Conservation (phyloP, 768 basidiomycete species). For the Trametes coccinea region DNA sequence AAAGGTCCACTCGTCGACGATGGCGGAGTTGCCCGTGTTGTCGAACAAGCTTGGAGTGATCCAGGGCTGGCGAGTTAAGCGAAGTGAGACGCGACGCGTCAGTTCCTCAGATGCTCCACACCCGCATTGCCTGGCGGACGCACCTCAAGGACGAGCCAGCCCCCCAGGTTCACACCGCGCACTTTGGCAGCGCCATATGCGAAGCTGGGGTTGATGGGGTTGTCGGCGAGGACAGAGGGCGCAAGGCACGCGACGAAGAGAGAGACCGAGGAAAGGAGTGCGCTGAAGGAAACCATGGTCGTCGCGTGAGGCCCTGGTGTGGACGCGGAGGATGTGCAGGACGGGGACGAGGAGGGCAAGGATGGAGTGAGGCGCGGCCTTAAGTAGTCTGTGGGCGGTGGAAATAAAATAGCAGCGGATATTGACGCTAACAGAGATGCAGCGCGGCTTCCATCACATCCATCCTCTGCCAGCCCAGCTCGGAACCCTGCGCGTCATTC, state of each 20-base stretch:
- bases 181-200: conserved; percentile 74
- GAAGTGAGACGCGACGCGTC: conserved; percentile 8
- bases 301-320: conserved; percentile 5
- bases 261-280: conserved; percentile 16
- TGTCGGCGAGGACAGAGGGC: conserved; percentile 24
- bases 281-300: conserved; percentile 23
- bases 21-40: conserved; percentile 53
- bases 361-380: conserved; percentile 7
- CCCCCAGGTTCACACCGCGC: conserved; percentile 82
- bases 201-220: conserved; percentile 54
- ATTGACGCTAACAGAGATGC: conserved; percentile 14
- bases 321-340: background rate
- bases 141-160: conserved; percentile 59
- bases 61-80: conserved; percentile 53
- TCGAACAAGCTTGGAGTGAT: conserved; percentile 78
- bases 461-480: conserved; percentile 9
- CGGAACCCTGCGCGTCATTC: conserved; percentile 4
- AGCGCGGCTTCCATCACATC: conserved; percentile 16
- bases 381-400: conserved; percentile 9
- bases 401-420: conserved; percentile 12
- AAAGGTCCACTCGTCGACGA: conserved; percentile 82
- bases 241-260: conserved; percentile 33
- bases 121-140: conserved; percentile 5
- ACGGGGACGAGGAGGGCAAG: background rate
- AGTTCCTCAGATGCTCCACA: background rate